These are phyloP conservation scores for Coelastrella sp. DNA, from an alignment of 139 green algal genomes.

Conservation along the genomic window DNA sequence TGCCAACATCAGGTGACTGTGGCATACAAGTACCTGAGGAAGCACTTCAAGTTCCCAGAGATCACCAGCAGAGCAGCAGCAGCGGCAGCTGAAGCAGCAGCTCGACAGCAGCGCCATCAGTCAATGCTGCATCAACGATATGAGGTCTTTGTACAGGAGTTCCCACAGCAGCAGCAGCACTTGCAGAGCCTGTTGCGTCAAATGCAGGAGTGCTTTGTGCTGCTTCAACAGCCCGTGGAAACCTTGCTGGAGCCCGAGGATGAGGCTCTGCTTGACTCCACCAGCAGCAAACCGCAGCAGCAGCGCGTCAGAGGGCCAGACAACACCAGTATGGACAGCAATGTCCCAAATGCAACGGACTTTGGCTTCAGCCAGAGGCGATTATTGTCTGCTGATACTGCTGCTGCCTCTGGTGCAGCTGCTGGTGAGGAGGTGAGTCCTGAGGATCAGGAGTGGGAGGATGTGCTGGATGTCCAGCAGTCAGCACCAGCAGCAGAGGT, in stretches of 20 bases:
- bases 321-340: no score
- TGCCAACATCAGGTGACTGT: conserved; percentile 6
- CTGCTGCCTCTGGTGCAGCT: conserved; percentile 2
- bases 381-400: background rate
- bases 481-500: background rate
- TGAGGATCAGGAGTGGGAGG: conserved; percentile 33
- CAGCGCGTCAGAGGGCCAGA: background rate
- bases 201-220: conserved; percentile 20
- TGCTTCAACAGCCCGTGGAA: conserved; percentile 5
- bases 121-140: conserved; percentile 6
- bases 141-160: background rate
- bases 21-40: conserved; percentile 35
- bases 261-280: background rate
- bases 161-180: conserved; percentile 15
- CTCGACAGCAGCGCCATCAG: conserved; percentile 16
- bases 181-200: conserved; percentile 10
- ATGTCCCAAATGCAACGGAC: background rate
- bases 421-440: background rate
- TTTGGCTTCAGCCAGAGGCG: background rate
- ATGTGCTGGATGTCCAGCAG: background rate
- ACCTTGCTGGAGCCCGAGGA: background rate
- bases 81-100: conserved; percentile 19
- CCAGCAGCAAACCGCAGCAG: background rate
- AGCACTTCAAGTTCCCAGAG: conserved; percentile 42
- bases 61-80: conserved; percentile 29